Conservation (phyloP, 2,329 filamentous ascomycete species). For the Penicillium sclerotiorum region DNA sequence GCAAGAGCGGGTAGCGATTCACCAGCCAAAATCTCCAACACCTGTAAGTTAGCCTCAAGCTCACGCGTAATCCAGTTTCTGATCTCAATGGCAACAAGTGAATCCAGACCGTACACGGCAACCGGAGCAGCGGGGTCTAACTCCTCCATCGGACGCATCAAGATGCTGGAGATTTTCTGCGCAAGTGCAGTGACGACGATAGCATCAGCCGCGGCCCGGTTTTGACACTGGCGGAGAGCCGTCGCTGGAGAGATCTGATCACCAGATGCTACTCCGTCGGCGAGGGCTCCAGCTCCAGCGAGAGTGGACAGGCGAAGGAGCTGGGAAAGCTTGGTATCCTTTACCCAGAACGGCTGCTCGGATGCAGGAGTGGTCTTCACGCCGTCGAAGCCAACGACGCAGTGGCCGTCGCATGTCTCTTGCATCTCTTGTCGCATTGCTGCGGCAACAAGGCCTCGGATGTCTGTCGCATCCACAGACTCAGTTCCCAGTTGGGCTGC, state of each 20-base stretch:
- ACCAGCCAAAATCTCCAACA: conserved; percentile 31
- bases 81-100: conserved; percentile 35
- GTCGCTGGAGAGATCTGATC: conserved; percentile 16
- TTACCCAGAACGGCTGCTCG: conserved; percentile 26
- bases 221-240: conserved; percentile 19
- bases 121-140: conserved; percentile 20
- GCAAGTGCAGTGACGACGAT: conserved; percentile 14
- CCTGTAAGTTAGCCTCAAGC: conserved; percentile 24
- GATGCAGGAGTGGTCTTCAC: conserved; percentile 19
- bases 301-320: conserved; percentile 24
- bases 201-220: conserved; percentile 10
- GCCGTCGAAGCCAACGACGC: conserved; percentile 24
- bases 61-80: conserved; percentile 31
- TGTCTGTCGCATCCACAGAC: conserved; percentile 23
- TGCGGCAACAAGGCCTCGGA: conserved; percentile 24
- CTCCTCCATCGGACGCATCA: conserved; percentile 26
- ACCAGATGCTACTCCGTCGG: conserved; percentile 8
- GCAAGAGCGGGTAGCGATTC: conserved; percentile 25
- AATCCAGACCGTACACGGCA: conserved; percentile 31
- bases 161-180: conserved; percentile 23
- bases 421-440: conserved; percentile 26
- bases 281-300: conserved; percentile 10
- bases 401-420: conserved; percentile 21
- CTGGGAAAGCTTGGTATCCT: conserved; percentile 22
- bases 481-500: conserved; percentile 21